Evolutionary conservation across 2,329 filamentous ascomycete genomes (phyloP), one percentile per base, ranked within the genome.

Genomic region (Apiospora koreana): DNA sequence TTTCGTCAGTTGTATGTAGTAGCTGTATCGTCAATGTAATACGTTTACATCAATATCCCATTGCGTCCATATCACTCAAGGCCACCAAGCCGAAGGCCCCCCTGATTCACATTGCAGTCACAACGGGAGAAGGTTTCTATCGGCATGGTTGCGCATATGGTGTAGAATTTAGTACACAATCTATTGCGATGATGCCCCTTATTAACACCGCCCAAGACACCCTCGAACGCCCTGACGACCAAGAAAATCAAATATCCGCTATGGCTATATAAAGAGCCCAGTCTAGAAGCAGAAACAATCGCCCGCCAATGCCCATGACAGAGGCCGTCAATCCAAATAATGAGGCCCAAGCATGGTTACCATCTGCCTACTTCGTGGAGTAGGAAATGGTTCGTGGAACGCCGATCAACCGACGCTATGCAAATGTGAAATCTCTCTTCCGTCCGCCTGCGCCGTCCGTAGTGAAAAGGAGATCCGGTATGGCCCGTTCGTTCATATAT

Each of bases 321-420:
- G 28, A 38, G 21, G 23, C 41, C 64, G 5, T 66, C 64, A 45
- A 66, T 66, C 64, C 64, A 45, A 66, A 45, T n/a, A 41, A 25
- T 45, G 64, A 66, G 64, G 64, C 38, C 38, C 64, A 66, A 43
- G n/a, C 12, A 25, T 10, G 28, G 38, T 28, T 62, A n/a, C 54
- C 54, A 62, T 18, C 31, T 62, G 50, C 54, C 54, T 35, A 38
- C 54, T 62, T 35, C 54, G 8, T 62, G 3, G 50, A 38, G 31
- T 38, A 62, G 54, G 18, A 38, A 23, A 38, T 38, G 31, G 25
- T 58, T 25, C 35, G 41, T 58, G 45, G 64, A 75, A 79, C 77
- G 76, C 77, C 77, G 71, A 65, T 43, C 66, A 71, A 71, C 76
- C 76, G 73, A 75, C 74, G 77, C 78, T 79, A 79, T 79, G 78